Evolutionary conservation across 257 asterid genomes (phyloP).

Genomic region (Ehretia macrophylla): DNA sequence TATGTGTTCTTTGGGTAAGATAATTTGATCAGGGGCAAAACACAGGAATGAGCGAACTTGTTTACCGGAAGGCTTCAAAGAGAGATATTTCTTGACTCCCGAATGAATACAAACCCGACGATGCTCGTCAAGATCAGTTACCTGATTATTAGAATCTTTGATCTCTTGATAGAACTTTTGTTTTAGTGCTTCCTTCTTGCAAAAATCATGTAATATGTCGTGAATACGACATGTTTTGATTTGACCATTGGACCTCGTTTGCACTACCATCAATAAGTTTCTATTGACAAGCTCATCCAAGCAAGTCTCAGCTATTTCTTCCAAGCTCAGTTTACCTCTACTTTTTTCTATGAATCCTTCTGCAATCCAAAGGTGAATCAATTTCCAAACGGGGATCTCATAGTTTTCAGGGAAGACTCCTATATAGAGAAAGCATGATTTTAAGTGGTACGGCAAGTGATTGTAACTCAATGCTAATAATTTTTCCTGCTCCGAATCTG

Average conservation of each 20-base stretch:
- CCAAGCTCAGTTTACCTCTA: slow-evolving; percentile 14
- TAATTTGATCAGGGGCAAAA: slow-evolving; percentile 18
- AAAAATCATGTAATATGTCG: slow-evolving; percentile 35
- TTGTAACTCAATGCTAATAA: slow-evolving; percentile 37
- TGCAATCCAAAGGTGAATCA: slow-evolving; percentile 41
- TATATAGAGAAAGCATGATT: slow-evolving; percentile 42
- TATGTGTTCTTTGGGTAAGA: slow-evolving; percentile 11
- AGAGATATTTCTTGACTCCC: slow-evolving; percentile 19
- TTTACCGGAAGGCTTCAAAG: slow-evolving; percentile 3
- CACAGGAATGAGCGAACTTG: slow-evolving; percentile 37
- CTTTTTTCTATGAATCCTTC: slow-evolving; percentile 37
- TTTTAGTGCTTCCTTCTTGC: slow-evolving; percentile 27
- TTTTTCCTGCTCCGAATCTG: neutral
- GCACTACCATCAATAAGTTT: slow-evolving; percentile 36
- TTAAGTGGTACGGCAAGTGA: slow-evolving; percentile 31
- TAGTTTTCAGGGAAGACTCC: slow-evolving; percentile 41
- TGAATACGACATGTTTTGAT: slow-evolving; percentile 38
- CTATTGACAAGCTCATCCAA: slow-evolving; percentile 34
- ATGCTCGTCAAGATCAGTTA: slow-evolving; percentile 7
- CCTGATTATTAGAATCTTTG: slow-evolving; percentile 2
- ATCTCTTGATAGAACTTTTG: slow-evolving; percentile 41
- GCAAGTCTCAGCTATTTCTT: slow-evolving; percentile 29
- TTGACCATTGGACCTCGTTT: slow-evolving; percentile 24
- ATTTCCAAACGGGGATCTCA: slow-evolving; percentile 29
- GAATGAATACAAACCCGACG: slow-evolving; percentile 45